These are phyloP conservation scores for Musa schizocarpa DNA, from an alignment of 176 grass and related monocot genomes.

Conservation along the genomic window DNA sequence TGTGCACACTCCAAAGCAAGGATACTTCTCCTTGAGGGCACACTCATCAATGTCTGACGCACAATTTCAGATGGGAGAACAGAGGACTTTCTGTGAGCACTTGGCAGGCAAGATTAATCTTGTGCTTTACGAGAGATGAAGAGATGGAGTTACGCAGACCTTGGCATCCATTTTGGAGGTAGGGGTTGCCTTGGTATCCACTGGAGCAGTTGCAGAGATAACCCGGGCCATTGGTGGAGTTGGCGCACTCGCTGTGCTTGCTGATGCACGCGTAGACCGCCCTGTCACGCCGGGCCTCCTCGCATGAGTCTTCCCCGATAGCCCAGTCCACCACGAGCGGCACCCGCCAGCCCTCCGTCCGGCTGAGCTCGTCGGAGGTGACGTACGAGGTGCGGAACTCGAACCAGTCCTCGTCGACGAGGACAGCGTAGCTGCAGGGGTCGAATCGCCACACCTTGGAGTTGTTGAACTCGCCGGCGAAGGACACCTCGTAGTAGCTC, in stretches of 20 bases:
- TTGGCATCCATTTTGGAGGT: slow-evolving; percentile 7
- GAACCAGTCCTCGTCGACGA: slow-evolving; percentile 7
- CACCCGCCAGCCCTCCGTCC: background rate
- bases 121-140: background rate
- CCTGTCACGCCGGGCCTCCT: background rate
- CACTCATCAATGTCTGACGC: background rate
- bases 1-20: background rate
- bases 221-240: background rate
- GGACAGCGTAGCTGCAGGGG: slow-evolving; percentile 1
- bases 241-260: background rate
- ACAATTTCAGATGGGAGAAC: background rate
- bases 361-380: background rate
- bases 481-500: background rate
- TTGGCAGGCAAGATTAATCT: background rate
- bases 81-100: background rate
- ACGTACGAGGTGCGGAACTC: background rate
- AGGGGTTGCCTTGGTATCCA: background rate
- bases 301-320: background rate
- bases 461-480: background rate
- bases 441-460: background rate
- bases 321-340: background rate
- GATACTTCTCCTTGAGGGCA: background rate
- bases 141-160: background rate
- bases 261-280: background rate
- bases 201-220: slow-evolving; percentile 11